Base-by-base conservation (phyloP, 345 rosid genomes). In the Luvunga scandens region DNA sequence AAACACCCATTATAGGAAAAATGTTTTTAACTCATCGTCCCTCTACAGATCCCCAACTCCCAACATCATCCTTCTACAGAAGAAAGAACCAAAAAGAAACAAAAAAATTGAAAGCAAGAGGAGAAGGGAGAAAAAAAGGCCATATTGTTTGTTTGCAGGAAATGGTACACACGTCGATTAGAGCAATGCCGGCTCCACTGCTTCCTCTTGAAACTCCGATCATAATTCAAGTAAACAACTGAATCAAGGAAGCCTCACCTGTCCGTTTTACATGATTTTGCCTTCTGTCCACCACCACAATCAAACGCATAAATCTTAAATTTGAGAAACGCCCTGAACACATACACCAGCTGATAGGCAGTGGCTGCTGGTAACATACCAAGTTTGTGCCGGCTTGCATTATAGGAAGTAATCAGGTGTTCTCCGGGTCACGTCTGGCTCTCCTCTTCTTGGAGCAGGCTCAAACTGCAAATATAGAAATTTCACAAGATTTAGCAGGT, bases 391-490 rank as follows among this genome's bases (percentile, higher is more conserved):
- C 45, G 27, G 76, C 57, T 78, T 69, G 39, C 72, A 80, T 88
- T 83, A 91, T 77, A 92, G 89, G 87, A 95, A 95, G 84, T 95
- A 95, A 86, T 95, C 98, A 21, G 98, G 98, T 62, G 98, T 95
- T 85, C 98, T 91, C 69, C 98, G 87, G 57, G 98, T 94, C 34
- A 94, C 98, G 72, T 93, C 98, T 48, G 98, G 98, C 82, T 94
- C 98, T 77, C 98, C 98, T 86, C 98, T 91, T 82, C 98, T 88
- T 0, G 98, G 97, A 72, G 98, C 98, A 53, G 98, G 98, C 88
- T 95, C 98, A 88, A 95, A 95, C 98, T 95, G 92, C 83, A 85
- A 76, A 59, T 50, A 34, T 8, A 33, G 9, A 71, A 33, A 4
- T 60, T 18, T 36, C 34, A 50, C 21, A 36, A 55, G 34, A 68